Evolutionary conservation across 2,329 filamentous ascomycete genomes (phyloP).

Genomic region (Scedosporium boydii): DNA sequence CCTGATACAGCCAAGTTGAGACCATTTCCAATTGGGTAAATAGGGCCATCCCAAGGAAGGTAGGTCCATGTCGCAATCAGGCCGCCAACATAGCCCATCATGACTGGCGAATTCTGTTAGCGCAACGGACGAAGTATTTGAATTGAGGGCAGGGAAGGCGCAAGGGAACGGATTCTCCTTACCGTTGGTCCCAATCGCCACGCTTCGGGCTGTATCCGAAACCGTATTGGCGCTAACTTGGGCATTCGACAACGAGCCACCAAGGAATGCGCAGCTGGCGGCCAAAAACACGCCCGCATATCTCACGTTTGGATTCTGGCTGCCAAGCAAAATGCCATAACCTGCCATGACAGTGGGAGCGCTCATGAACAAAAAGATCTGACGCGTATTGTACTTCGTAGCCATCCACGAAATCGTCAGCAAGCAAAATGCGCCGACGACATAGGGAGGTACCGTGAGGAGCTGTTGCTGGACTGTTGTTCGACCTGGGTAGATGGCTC

Average conservation of each 20-base stretch:
- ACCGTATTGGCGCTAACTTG: constrained; percentile 56
- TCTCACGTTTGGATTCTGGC: constrained; percentile 27
- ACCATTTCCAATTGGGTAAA: constrained; percentile 11
- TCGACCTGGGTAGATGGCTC: constrained; percentile 19
- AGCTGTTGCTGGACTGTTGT: constrained; percentile 16
- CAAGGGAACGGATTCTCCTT: background rate
- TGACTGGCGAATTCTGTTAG: background rate
- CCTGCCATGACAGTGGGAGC: constrained; percentile 24
- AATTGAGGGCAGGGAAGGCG: background rate
- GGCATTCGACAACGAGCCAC: constrained; percentile 53
- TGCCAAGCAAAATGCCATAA: constrained; percentile 30
- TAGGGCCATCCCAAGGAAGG: constrained; percentile 10
- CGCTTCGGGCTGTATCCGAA: constrained; percentile 51
- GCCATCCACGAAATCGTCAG: constrained; percentile 12
- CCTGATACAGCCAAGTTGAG: constrained; percentile 9
- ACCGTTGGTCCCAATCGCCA: constrained; percentile 47
- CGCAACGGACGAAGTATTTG: background rate
- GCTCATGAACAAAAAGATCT: constrained; percentile 14
- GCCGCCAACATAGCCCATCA: constrained; percentile 11
- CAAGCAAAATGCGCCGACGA: constrained; percentile 13
- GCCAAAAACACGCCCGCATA: constrained; percentile 39
- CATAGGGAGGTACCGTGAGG: constrained; percentile 19
- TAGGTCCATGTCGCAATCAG: constrained; percentile 12
- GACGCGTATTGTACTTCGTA: constrained; percentile 12
- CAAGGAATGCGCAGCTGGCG: constrained; percentile 45